phyloP scores from a whole-genome alignment of 2,329 filamentous ascomycete genomes.

The Cladosporium colombiae region DNA sequence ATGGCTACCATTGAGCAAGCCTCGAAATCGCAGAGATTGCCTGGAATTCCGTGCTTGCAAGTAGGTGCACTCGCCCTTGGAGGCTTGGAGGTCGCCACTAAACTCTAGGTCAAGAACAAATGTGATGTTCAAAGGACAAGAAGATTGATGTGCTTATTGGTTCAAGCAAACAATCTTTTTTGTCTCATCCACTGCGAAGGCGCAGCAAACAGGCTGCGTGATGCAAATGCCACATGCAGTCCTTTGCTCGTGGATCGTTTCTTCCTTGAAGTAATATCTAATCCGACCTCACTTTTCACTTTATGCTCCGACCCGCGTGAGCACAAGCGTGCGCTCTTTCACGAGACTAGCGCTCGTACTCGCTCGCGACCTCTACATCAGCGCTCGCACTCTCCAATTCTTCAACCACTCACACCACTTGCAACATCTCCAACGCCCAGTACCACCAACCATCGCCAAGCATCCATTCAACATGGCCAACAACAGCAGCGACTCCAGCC shows the following conservation, averaged over 20 bases:
- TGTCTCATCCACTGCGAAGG: not conserved
- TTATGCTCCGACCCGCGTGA: not conserved
- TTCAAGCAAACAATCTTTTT: not conserved
- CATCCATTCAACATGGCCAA: not conserved
- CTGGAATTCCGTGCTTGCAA: not conserved
- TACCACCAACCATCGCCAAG: not conserved
- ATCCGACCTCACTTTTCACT: not conserved
- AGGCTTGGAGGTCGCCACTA: not conserved
- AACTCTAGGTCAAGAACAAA: not conserved
- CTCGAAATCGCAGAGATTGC: not conserved
- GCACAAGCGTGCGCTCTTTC: not conserved
- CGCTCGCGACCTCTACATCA: not conserved
- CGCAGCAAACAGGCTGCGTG: not conserved
- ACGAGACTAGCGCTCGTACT: not conserved
- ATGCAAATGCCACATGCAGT: not conserved
- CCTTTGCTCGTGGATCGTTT: not conserved
- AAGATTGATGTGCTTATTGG: not conserved
- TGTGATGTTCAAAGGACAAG: not conserved
- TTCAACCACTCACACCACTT: not conserved
- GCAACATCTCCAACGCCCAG: not conserved
- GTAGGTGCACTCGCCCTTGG: not conserved
- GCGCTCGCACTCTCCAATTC: not conserved
- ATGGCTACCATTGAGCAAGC: not conserved
- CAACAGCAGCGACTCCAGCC: not conserved
- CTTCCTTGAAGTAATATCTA: not conserved